These are phyloP conservation scores for Vigna nakashimae DNA, from an alignment of 306 rosid genomes.

Conservation along the genomic window DNA sequence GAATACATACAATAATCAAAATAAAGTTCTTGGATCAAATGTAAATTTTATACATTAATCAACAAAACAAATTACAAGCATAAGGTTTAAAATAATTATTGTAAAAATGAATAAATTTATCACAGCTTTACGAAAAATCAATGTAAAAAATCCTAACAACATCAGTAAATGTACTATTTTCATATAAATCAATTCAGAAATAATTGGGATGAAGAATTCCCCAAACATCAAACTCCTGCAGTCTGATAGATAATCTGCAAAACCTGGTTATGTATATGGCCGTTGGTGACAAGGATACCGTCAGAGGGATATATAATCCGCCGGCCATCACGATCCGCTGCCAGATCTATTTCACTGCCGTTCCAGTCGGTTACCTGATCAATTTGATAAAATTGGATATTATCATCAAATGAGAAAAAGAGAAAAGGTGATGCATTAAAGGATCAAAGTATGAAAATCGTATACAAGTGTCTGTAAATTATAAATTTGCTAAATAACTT, in stretches of 20 bases:
- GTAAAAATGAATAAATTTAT: no score
- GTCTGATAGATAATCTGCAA: conserved; percentile 60
- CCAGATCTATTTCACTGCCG: conserved; percentile 74
- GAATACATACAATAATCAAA: no score
- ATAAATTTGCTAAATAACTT: not conserved
- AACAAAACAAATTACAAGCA: no score
- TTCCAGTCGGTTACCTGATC: conserved; percentile 84
- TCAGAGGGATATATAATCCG: conserved; percentile 71
- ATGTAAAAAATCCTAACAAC: no score
- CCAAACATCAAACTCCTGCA: conserved; percentile 39
- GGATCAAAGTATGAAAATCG: not conserved
- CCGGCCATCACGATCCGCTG: conserved; percentile 70
- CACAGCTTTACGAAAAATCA: no score
- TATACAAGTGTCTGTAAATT: not conserved
- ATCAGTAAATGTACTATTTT: no score
- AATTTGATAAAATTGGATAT: conserved; percentile 46
- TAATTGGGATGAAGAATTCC: conserved; percentile 16
- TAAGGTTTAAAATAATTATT: no score
- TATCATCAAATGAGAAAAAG: conserved; percentile 10
- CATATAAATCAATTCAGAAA: not conserved
- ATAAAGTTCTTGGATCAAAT: no score
- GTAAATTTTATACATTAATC: no score
- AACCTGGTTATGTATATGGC: conserved; percentile 62
- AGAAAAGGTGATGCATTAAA: not conserved
- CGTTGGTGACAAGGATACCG: conserved; percentile 77